Evolutionary conservation across 208 protist genomes (phyloP).

Genomic region (Crithidia bombi): DNA sequence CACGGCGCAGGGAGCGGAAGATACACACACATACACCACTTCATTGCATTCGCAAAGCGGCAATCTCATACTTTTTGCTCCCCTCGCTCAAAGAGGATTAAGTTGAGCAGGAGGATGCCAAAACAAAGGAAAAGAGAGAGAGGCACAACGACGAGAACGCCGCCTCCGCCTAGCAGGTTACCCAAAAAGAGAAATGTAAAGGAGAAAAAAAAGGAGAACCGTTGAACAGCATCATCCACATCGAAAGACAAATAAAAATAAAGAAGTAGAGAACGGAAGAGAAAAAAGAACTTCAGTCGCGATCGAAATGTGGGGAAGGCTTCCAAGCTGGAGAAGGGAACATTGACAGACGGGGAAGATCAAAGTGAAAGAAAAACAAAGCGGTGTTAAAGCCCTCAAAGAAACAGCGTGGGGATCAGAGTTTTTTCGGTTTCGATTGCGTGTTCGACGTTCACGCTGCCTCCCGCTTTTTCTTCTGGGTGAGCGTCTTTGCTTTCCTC

Average conservation of each 20-base stretch:
- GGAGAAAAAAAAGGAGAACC: conserved; percentile 2
- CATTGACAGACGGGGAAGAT: no score
- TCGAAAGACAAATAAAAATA: background rate
- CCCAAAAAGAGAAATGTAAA: background rate
- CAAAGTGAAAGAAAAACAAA: conserved; percentile 1
- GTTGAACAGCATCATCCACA: conserved; percentile 17
- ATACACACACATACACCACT: no score
- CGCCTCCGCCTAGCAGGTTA: background rate
- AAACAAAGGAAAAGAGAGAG: background rate
- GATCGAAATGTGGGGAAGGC: no score
- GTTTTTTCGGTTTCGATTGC: background rate
- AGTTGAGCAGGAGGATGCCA: no score
- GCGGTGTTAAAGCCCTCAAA: background rate
- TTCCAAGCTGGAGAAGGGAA: no score
- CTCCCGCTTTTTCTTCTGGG: background rate
- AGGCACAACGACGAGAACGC: background rate
- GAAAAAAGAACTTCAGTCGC: no score
- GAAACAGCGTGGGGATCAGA: background rate
- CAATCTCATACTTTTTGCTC: no score
- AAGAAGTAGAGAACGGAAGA: no score
- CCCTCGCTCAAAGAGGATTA: no score
- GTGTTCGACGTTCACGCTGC: background rate
- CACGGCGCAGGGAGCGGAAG: no score
- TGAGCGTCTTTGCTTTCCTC: no score
- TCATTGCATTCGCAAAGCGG: no score